These are phyloP conservation scores for Russula brevipes DNA, from an alignment of 768 basidiomycete species.

Conservation along the genomic window DNA sequence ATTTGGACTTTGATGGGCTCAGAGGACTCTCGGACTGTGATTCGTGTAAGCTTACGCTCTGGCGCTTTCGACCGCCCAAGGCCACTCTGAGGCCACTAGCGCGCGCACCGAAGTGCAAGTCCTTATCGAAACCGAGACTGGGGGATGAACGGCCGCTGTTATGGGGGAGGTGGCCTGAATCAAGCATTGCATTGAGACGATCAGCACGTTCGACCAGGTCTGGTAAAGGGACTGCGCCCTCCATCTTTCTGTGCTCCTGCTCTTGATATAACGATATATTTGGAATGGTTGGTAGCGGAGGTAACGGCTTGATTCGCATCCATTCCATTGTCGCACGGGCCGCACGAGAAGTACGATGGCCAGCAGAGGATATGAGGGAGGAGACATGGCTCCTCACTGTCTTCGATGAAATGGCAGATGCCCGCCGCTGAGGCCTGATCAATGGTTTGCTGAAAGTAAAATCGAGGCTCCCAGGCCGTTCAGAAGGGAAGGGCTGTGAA, in stretches of 20 bases:
- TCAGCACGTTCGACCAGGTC: slow-evolving; percentile 49
- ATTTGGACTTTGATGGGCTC: slow-evolving; percentile 9
- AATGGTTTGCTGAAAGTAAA: neutral
- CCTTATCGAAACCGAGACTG: slow-evolving; percentile 2
- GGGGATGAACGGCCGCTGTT: slow-evolving; percentile 35
- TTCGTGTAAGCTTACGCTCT: neutral
- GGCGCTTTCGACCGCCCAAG: slow-evolving; percentile 12
- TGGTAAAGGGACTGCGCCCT: slow-evolving; percentile 47
- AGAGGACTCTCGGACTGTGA: neutral
- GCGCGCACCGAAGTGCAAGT: neutral
- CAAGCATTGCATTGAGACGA: slow-evolving; percentile 44
- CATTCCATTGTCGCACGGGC: slow-evolving; percentile 28
- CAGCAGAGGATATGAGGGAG: slow-evolving; percentile 44
- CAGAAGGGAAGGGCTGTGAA: neutral
- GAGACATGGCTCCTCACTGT: slow-evolving; percentile 42
- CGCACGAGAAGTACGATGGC: slow-evolving; percentile 18
- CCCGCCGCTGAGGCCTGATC: slow-evolving; percentile 26
- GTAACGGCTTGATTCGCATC: slow-evolving; percentile 50
- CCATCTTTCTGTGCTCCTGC: slow-evolving; percentile 39
- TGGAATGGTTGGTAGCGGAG: slow-evolving; percentile 52
- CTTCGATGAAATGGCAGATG: slow-evolving; percentile 40
- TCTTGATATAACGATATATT: slow-evolving; percentile 42
- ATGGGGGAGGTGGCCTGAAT: slow-evolving; percentile 51
- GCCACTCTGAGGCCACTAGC: slow-evolving; percentile 9
- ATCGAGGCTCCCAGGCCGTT: slow-evolving; percentile 1